A percentile compares a stretch with the other conserved stretches of the same genome.
Evolutionary conservation across 2,329 filamentous ascomycete genomes (phyloP).

Genomic region (Pseudogymnoascus sp.): DNA sequence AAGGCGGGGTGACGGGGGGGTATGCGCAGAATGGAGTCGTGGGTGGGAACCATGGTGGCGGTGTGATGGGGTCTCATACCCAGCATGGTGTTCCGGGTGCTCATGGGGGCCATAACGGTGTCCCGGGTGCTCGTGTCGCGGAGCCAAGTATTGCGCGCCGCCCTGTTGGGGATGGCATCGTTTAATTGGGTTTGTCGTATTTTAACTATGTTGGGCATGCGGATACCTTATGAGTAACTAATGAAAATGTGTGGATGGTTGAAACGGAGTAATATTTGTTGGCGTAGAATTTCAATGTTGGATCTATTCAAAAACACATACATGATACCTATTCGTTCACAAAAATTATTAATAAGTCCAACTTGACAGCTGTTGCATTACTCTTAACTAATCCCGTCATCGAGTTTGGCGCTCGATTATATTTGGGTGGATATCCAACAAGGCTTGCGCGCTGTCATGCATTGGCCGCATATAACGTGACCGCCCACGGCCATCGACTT

Average conservation of each 20-base stretch:
- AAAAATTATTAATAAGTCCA: not conserved
- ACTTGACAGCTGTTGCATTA: not conserved
- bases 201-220: not conserved
- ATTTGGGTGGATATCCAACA: slow-evolving; percentile 1
- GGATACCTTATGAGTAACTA: not conserved
- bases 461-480: not conserved
- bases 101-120: not conserved
- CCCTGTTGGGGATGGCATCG: not conserved
- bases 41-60: not conserved
- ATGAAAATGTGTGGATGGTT: not conserved
- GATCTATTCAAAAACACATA: not conserved
- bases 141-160: not conserved
- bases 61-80: not conserved
- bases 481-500: not conserved
- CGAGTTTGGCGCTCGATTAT: not conserved
- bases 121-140: not conserved
- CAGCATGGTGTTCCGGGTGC: not conserved
- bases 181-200: not conserved
- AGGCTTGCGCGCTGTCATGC: not conserved
- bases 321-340: not conserved
- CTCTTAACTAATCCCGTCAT: not conserved
- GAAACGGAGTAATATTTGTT: not conserved
- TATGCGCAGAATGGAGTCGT: not conserved
- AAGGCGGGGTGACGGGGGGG: not conserved
- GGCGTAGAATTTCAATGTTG: not conserved